Conservation (phyloP, 805 yeast species). For the Kuraishia hungarica region DNA sequence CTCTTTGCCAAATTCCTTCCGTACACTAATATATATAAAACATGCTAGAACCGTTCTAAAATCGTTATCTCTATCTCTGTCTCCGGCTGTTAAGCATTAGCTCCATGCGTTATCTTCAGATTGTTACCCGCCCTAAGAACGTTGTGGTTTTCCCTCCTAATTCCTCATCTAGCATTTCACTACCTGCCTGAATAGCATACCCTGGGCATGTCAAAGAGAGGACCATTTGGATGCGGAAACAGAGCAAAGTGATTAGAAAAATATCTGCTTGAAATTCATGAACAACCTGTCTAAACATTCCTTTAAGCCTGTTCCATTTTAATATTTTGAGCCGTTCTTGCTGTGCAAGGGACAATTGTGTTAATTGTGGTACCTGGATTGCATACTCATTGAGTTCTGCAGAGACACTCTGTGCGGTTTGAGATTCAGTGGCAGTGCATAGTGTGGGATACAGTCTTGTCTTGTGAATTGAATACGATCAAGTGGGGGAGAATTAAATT, state of each 20-base stretch:
- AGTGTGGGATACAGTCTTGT: neutral
- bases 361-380: neutral
- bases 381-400: neutral
- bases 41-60: neutral
- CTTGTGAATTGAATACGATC: too few species aligned
- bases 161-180: neutral
- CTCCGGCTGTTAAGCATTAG: neutral
- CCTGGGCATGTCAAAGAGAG: neutral
- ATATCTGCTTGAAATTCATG: neutral
- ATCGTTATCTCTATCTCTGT: neutral
- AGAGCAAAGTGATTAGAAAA: neutral
- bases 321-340: neutral
- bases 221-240: neutral
- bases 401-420: neutral
- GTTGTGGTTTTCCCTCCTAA: neutral
- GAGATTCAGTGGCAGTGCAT: neutral
- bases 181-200: neutral
- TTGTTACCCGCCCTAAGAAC: neutral
- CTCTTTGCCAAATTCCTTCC: too few species aligned
- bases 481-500: too few species aligned
- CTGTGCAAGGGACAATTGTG: neutral
- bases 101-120: neutral
- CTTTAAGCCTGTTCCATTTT: neutral
- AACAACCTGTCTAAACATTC: neutral
- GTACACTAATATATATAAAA: too few species aligned